Conservation (phyloP, 768 basidiomycete genomes). For the Amanita fuliginea region DNA sequence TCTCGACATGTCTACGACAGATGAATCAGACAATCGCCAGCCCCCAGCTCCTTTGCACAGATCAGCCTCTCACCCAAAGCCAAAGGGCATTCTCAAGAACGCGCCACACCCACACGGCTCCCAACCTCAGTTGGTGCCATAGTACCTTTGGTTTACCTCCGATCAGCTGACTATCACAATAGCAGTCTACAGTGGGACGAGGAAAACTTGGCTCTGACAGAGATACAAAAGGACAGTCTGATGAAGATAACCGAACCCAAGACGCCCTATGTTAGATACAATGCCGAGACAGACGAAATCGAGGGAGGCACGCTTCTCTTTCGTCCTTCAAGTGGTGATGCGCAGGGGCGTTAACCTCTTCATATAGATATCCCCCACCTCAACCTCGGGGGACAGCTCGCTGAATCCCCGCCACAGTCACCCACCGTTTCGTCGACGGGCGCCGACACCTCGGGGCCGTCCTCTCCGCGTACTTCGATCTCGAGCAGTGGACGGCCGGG, state of each 20-base stretch:
- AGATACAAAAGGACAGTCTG: conserved; percentile 88
- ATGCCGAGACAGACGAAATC: conserved; percentile 73
- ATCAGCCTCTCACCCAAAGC: conserved; percentile 59
- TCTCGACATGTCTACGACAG: conserved; percentile 16
- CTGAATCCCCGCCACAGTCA: conserved; percentile 23
- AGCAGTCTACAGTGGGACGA: conserved; percentile 91
- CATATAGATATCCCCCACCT: conserved; percentile 73
- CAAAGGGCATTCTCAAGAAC: conserved; percentile 88
- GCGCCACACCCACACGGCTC: conserved; percentile 35
- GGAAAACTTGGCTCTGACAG: conserved; percentile 83
- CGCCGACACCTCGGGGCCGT: conserved; percentile 51
- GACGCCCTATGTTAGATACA: conserved; percentile 91
- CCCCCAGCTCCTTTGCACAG: conserved; percentile 42
- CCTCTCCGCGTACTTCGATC: conserved; percentile 66
- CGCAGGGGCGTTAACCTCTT: not conserved
- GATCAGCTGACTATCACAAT: not conserved
- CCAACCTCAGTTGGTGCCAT: conserved; percentile 33
- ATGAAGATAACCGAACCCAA: conserved; percentile 99
- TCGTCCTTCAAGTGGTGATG: not conserved
- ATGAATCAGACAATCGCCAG: conserved; percentile 28
- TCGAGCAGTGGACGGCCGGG: conserved; percentile 52
- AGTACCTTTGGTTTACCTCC: not conserved
- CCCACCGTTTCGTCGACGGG: conserved; percentile 41
- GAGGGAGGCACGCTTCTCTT: conserved; percentile 55
- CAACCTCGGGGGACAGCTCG: conserved; percentile 32